phyloP scores from a whole-genome alignment of 176 grass and related monocot genomes.

The Oryza meyeriana region DNA sequence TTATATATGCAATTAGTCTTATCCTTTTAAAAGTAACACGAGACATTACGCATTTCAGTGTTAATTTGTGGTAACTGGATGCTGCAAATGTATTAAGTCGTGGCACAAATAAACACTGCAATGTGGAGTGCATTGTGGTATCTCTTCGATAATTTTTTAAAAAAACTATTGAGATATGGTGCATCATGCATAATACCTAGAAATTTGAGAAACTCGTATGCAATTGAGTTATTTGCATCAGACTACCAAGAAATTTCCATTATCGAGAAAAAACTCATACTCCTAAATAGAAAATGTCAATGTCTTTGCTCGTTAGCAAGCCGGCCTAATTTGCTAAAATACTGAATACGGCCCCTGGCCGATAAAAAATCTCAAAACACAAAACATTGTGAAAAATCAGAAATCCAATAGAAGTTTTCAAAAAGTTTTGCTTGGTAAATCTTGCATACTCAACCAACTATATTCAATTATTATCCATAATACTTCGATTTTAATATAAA shows the following conservation, averaged over 20 bases:
- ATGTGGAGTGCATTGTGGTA: too few species aligned
- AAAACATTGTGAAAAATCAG: not conserved
- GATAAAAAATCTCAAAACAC: not conserved
- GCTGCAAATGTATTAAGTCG: too few species aligned
- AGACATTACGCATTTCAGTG: too few species aligned
- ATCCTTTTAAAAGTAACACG: not conserved
- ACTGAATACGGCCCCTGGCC: too few species aligned
- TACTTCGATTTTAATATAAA: not conserved
- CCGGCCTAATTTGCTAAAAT: not conserved
- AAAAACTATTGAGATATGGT: not conserved
- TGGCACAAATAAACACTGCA: too few species aligned
- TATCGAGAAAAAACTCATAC: too few species aligned
- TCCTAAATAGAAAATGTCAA: not conserved
- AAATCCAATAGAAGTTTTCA: not conserved
- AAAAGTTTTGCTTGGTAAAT: not conserved
- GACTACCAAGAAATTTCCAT: not conserved
- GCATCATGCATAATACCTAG: not conserved
- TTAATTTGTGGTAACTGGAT: not conserved
- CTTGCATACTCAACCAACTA: not conserved
- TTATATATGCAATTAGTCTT: too few species aligned
- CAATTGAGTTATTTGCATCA: not conserved
- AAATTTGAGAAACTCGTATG: not conserved
- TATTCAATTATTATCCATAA: not conserved
- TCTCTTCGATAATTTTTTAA: too few species aligned
- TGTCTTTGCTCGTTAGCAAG: not conserved